Evolutionary conservation across 176 grass and related monocot genomes (phyloP), one percentile per base, ranked within the genome.

Genomic region (Rhipidocladum racemiflorum): DNA sequence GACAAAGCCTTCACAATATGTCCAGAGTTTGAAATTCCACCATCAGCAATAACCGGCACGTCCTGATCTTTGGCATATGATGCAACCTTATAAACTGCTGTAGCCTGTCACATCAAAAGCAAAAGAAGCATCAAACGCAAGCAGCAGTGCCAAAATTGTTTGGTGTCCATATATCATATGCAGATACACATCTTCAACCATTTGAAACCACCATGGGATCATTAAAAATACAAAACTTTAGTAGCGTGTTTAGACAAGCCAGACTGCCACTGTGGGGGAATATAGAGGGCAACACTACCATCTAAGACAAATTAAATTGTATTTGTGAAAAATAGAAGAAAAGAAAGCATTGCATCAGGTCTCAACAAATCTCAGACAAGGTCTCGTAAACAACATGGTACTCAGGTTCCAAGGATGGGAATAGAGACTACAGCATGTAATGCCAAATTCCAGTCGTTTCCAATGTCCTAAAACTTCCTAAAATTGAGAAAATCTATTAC

Each of bases 21-120:
- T 34, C 96, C 96, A 57, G 96, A 99, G 74, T 88, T 91, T 77
- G 96, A 95, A 88, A 99, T 99, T 59, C 96, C 96, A 76, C 96
- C 96, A 74, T 99, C 96, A 55, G 92, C 92, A 81, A 95, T 99
- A 72, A 99, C 80, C 7, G 92, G 96, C 14, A 99, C 89, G 60
- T 91, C 21, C 5, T 99, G 96, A 83, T 95, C 87, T 16, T 91
- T 95, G 70, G 96, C 96, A 81, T 89, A 99, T 5, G 96, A 99
- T 78, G 96, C 87, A 88, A 93, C 96, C 76, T 93, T 99, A 64
- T 95, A 95, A 42, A 99, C 96, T 1, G 96, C 92, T 32, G 96
- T 95, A 62, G 96, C 96, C 96, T 99, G 75, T 77, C 17, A 73
- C 29, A 65, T 16, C 44, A 72, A 89, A 45, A 54, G 24, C 27